Conservation (phyloP, 768 basidiomycete genomes). For the Boletellus sp. region DNA sequence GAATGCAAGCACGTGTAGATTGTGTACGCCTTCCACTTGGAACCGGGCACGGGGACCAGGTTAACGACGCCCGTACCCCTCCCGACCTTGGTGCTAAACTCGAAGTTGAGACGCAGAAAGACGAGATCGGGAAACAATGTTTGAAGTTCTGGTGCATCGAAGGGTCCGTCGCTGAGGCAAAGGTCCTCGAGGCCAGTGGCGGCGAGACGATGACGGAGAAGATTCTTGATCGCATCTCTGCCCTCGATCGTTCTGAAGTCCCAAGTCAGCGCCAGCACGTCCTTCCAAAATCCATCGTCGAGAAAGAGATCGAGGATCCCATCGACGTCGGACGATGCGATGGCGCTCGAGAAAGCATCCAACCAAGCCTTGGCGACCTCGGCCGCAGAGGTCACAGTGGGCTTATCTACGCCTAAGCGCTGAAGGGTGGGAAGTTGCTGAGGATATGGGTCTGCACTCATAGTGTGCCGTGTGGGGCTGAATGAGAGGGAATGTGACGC, state of each 20-base stretch:
- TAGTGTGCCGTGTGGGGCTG: not conserved
- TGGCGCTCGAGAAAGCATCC: slow-evolving; percentile 19
- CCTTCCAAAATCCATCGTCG: slow-evolving; percentile 45
- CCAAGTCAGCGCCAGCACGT: slow-evolving; percentile 51
- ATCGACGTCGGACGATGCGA: slow-evolving; percentile 14
- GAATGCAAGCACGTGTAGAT: slow-evolving; percentile 60
- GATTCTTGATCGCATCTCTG: slow-evolving; percentile 33
- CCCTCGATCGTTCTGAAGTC: slow-evolving; percentile 51
- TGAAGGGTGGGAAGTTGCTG: slow-evolving; percentile 31
- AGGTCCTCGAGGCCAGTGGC: slow-evolving; percentile 19
- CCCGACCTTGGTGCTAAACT: slow-evolving; percentile 49
- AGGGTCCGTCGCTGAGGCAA: slow-evolving; percentile 17
- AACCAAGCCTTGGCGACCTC: slow-evolving; percentile 27
- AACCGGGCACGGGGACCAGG: slow-evolving; percentile 43
- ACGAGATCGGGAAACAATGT: slow-evolving; percentile 50
- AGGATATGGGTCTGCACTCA: slow-evolving; percentile 20
- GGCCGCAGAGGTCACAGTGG: slow-evolving; percentile 14
- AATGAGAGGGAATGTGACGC: too few species aligned
- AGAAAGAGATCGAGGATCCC: slow-evolving; percentile 27
- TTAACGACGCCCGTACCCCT: slow-evolving; percentile 51
- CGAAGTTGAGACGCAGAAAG: slow-evolving; percentile 55
- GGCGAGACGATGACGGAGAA: slow-evolving; percentile 39
- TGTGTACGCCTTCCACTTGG: slow-evolving; percentile 56
- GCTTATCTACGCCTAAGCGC: slow-evolving; percentile 22
- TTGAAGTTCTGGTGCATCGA: slow-evolving; percentile 33